Percentiles rank a stretch among this genome's conserved stretches.
Conservation (phyloP, 2,329 filamentous ascomycete species). For the Colletotrichum graminicola region DNA sequence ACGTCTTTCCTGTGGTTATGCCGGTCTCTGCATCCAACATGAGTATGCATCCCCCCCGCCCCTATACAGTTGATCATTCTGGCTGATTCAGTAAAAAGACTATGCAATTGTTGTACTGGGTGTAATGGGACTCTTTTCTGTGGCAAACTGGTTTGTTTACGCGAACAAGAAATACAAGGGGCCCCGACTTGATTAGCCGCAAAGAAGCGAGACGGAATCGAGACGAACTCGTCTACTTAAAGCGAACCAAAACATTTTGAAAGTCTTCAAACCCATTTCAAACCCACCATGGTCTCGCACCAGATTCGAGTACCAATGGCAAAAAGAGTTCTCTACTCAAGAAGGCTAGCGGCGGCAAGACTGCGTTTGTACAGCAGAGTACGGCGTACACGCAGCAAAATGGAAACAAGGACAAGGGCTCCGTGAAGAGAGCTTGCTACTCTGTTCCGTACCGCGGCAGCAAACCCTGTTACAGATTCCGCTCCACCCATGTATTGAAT, state of each 20-base stretch:
- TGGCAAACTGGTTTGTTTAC: conserved; percentile 22
- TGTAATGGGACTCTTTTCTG: conserved; percentile 11
- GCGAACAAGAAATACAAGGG: conserved; percentile 19
- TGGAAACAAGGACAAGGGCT: conserved; percentile 47
- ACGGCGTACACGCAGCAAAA: conserved; percentile 43
- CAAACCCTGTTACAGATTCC: conserved; percentile 46
- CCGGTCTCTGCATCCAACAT: conserved; percentile 26
- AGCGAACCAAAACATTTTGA: no score
- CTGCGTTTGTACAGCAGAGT: conserved; percentile 48
- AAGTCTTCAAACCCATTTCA: neutral
- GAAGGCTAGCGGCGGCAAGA: conserved; percentile 44
- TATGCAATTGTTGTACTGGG: conserved; percentile 10
- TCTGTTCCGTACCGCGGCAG: conserved; percentile 55
- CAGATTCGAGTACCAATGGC: conserved; percentile 39
- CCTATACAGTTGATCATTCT: fast-evolving
- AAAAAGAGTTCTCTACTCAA: conserved; percentile 47
- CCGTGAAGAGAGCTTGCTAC: conserved; percentile 50
- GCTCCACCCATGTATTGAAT: conserved; percentile 51
- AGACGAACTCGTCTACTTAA: no score
- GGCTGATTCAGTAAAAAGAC: neutral
- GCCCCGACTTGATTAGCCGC: neutral
- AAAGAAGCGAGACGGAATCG: no score
- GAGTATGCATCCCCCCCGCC: neutral
- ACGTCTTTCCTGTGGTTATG: conserved; percentile 29
- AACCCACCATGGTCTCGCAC: neutral